A percentile compares a stretch with the other conserved stretches of the same genome.
Conservation (phyloP, 2,329 filamentous ascomycete species). For the Diaporthe citri region DNA sequence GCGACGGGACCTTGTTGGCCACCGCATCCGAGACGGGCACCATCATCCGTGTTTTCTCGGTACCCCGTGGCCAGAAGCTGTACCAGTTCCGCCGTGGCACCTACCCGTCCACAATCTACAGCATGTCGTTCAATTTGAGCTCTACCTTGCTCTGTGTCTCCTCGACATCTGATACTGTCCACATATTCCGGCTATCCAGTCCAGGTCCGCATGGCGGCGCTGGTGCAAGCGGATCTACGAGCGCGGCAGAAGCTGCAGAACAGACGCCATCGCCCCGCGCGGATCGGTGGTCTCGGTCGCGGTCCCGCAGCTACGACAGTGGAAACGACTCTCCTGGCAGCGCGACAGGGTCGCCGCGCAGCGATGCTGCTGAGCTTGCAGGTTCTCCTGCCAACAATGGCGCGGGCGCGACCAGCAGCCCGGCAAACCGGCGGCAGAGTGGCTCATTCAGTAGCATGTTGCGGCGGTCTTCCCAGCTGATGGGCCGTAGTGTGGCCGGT, state of each 20-base stretch:
- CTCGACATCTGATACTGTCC: conserved; percentile 94
- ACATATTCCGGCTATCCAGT: conserved; percentile 85
- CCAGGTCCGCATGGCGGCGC: conserved; percentile 58
- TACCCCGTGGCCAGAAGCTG: conserved; percentile 91
- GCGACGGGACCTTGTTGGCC: conserved; percentile 89
- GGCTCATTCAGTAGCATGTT: conserved; percentile 92
- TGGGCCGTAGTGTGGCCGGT: conserved; percentile 88
- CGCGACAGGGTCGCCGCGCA: conserved; percentile 58
- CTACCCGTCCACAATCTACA: conserved; percentile 95
- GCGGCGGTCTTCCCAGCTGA: conserved; percentile 93
- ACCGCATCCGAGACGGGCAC: conserved; percentile 98
- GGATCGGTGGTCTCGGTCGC: conserved; percentile 66
- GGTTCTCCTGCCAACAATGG: conserved; percentile 44
- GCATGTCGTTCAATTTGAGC: conserved; percentile 98
- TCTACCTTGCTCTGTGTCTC: conserved; percentile 95
- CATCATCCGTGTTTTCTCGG: conserved; percentile 94
- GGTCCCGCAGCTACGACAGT: conserved; percentile 67
- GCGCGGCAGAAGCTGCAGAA: conserved; percentile 43
- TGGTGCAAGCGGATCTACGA: conserved; percentile 47
- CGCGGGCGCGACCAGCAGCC: conserved; percentile 45
- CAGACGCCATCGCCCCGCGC: conserved; percentile 55
- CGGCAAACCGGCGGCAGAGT: conserved; percentile 64
- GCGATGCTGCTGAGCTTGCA: conserved; percentile 59
- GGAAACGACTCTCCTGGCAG: conserved; percentile 64
- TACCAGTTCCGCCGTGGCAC: conserved; percentile 97